phyloP scores from a whole-genome alignment of 2,329 filamentous ascomycete genomes.

The Falciphora oryzae region DNA sequence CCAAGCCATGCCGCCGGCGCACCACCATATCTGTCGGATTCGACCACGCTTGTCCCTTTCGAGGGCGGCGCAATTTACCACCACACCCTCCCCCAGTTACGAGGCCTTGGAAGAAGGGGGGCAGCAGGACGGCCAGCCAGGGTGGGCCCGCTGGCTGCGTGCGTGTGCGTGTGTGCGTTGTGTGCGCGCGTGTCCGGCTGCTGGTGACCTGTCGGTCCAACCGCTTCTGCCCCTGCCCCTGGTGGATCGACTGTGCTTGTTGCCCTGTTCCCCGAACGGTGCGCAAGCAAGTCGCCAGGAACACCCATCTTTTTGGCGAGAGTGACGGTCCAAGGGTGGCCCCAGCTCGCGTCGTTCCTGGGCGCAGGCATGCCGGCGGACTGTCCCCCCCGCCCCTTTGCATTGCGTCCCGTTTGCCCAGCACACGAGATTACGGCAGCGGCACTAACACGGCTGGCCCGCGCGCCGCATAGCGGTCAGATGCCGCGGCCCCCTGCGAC shows the following conservation, averaged over 20 bases:
- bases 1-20: constrained; percentile 13
- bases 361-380: not conserved
- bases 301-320: not conserved
- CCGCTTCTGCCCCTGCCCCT: constrained; percentile 2
- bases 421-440: not conserved
- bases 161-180: not conserved
- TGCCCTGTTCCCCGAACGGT: constrained; percentile 2
- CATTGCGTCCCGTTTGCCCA: not conserved
- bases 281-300: not conserved
- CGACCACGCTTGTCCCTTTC: constrained; percentile 10
- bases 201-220: constrained; percentile 1
- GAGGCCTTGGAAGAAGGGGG: not conserved
- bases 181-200: not conserved
- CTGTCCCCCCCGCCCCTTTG: not conserved
- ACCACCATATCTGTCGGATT: constrained; percentile 11
- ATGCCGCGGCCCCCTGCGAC: not conserved
- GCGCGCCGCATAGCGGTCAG: constrained; percentile 3
- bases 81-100: not conserved
- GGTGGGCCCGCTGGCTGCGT: not conserved
- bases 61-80: constrained; percentile 7
- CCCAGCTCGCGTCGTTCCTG: not conserved
- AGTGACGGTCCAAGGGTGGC: not conserved
- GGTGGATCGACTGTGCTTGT: not conserved
- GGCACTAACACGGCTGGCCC: constrained; percentile 7
- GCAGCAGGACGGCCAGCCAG: not conserved